Percentiles rank a stretch among this genome's conserved stretches.
These are phyloP conservation scores for Mariannaea elegans DNA, from an alignment of 2,329 filamentous ascomycete genomes.

Conservation along the genomic window DNA sequence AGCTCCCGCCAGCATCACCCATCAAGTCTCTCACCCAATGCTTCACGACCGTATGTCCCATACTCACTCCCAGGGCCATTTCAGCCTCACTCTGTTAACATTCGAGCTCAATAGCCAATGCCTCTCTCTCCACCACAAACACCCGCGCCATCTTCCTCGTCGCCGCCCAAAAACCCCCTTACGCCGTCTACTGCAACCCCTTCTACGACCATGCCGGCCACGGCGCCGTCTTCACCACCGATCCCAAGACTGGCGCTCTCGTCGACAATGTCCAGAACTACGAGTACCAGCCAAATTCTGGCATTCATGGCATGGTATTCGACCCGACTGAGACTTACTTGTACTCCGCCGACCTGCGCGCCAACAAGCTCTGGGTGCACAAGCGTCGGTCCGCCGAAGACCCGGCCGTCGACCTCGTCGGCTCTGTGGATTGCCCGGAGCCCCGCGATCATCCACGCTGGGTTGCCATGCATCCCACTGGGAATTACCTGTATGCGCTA, in stretches of 20 bases:
- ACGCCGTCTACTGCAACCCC: slow-evolving; percentile 87
- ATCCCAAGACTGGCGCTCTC: slow-evolving; percentile 62
- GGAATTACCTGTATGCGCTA: slow-evolving; percentile 82
- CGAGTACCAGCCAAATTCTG: slow-evolving; percentile 73
- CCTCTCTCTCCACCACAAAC: slow-evolving; percentile 75
- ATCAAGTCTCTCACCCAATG: slow-evolving; percentile 78
- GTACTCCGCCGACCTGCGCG: slow-evolving; percentile 81
- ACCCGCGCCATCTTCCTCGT: slow-evolving; percentile 91
- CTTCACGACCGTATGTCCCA: slow-evolving; percentile 76
- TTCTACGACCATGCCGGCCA: slow-evolving; percentile 88
- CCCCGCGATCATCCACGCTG: slow-evolving; percentile 83
- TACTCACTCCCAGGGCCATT: too few species aligned
- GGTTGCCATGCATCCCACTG: slow-evolving; percentile 84
- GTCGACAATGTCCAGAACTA: slow-evolving; percentile 76
- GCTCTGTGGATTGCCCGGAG: slow-evolving; percentile 75
- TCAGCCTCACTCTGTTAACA: slow-evolving; percentile 18
- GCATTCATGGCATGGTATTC: slow-evolving; percentile 86
- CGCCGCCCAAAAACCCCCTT: slow-evolving; percentile 78
- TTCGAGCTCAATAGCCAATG: slow-evolving; percentile 61
- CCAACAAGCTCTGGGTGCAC: slow-evolving; percentile 87
- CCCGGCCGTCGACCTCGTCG: slow-evolving; percentile 68
- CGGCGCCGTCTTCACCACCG: slow-evolving; percentile 78
- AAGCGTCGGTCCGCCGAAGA: slow-evolving; percentile 63
- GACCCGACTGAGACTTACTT: slow-evolving; percentile 77
- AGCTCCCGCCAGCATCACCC: slow-evolving; percentile 78